Evolutionary conservation across 2,329 filamentous ascomycete species (phyloP), one percentile per base, ranked within the genome.

Genomic region (Aquanectria penicillioides): DNA sequence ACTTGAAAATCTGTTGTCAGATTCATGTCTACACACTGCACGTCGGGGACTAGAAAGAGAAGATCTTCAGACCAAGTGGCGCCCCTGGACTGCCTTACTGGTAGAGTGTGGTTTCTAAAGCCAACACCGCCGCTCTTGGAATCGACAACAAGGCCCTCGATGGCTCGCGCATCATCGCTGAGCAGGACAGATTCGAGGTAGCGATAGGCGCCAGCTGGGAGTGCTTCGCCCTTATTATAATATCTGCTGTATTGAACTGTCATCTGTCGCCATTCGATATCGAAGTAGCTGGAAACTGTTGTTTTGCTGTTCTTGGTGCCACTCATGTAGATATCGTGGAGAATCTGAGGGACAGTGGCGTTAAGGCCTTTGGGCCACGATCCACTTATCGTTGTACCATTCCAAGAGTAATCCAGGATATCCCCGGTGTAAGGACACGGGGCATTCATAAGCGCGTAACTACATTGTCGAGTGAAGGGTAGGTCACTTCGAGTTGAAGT

Each of bases 131-230:
- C 79, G 15, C 68, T 70, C 20, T 69, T 64, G 20, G 72, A 73
- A 56, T 82, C 78, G 0, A 81, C 75, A 7, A 82, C 65, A 4
- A 82, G 67, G 0, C 80, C 80, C 59, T 83, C 80, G 0, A 82
- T 67, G 2, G 73, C 50, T 20, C 71, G 50, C 12, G 75, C 62
- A 1, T 53, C 63, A 9, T 78, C 65, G 3, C 74, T 72, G 1
- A 79, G 63, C 6, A 77, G 60, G 6, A 78, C 60, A 6, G 64
- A 61, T 25, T 65, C 58, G 5, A 65, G 51, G 2, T 55, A 57
- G 3, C 61, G 58, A 34, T 31, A 71, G 2, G 49, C 20, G 3
- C 73, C 74, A 4, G 73, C 64, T 1, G 73, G 57, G 38, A 73
- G 74, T 0, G 59, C 61, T 2, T 70, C 67, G 4, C 71, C 74